phyloP scores from a whole-genome alignment of 2,329 filamentous ascomycete genomes.

The Escovopsis weberi region DNA sequence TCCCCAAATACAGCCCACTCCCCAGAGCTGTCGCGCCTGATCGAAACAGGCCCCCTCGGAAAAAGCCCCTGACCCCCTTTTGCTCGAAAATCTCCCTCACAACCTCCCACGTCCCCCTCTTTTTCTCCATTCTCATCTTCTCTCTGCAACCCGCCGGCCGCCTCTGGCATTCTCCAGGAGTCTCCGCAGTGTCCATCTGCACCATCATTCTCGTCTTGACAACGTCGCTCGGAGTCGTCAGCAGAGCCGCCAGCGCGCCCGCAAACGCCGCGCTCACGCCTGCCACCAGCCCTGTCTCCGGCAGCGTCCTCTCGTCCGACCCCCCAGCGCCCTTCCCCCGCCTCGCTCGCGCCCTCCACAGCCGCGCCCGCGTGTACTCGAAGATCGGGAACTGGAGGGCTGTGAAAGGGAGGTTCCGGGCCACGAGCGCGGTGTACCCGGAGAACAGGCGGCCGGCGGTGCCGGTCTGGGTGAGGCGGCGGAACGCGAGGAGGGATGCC shows the following conservation, averaged over 20 bases:
- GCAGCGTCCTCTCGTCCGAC: slow-evolving; percentile 21
- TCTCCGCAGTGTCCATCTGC: slow-evolving; percentile 28
- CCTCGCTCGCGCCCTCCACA: slow-evolving; percentile 22
- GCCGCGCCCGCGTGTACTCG: slow-evolving; percentile 47
- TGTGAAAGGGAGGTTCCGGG: slow-evolving; percentile 75
- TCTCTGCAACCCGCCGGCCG: slow-evolving; percentile 12
- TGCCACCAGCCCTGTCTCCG: slow-evolving; percentile 57
- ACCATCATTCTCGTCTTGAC: slow-evolving; percentile 88
- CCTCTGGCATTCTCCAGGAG: slow-evolving; percentile 6
- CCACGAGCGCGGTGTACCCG: slow-evolving; percentile 70
- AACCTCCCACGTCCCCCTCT: slow-evolving; percentile 40
- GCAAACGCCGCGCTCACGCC: slow-evolving; percentile 59
- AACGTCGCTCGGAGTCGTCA: slow-evolving; percentile 85
- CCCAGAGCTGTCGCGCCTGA: slow-evolving; percentile 71
- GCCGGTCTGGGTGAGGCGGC: slow-evolving; percentile 36
- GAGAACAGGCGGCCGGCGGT: slow-evolving; percentile 43
- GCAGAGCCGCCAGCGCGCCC: slow-evolving; percentile 57
- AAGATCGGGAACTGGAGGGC: slow-evolving; percentile 82
- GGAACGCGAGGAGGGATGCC: slow-evolving; percentile 35
- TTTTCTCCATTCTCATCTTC: slow-evolving; percentile 13
- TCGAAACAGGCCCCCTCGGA: slow-evolving; percentile 60
- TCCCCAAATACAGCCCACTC: slow-evolving; percentile 70
- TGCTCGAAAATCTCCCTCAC: slow-evolving; percentile 50
- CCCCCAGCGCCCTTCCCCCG: slow-evolving; percentile 9
- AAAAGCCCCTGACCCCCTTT: slow-evolving; percentile 58